Percentiles rank a stretch among this genome's conserved stretches.
Conservation (phyloP, 2,329 filamentous ascomycete species). For the Exophiala lecanii-corni region DNA sequence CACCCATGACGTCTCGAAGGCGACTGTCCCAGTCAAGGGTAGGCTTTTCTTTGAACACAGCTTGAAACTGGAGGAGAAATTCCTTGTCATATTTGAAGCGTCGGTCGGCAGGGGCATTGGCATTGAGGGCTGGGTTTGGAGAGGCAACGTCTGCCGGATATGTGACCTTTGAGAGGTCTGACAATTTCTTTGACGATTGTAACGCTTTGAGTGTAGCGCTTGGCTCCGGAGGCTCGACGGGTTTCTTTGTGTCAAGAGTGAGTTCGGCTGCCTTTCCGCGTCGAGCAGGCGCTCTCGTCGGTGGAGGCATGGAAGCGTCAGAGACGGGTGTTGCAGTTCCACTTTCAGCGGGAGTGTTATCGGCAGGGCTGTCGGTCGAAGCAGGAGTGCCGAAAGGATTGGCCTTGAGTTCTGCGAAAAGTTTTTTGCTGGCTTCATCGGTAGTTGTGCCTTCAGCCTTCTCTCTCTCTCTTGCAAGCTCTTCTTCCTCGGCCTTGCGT, state of each 20-base stretch:
- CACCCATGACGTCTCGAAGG: slow-evolving; percentile 78
- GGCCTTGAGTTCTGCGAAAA: slow-evolving; percentile 43
- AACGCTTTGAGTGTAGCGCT: slow-evolving; percentile 91
- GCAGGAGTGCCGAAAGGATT: slow-evolving; percentile 32
- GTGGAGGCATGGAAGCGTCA: slow-evolving; percentile 44
- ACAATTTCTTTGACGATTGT: slow-evolving; percentile 83
- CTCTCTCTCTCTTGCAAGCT: slow-evolving; percentile 42
- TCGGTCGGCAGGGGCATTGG: slow-evolving; percentile 61
- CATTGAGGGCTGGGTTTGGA: slow-evolving; percentile 86
- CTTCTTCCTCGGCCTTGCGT: slow-evolving; percentile 44
- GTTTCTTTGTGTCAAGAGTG: slow-evolving; percentile 81
- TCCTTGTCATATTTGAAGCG: slow-evolving; percentile 95
- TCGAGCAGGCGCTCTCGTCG: slow-evolving; percentile 57
- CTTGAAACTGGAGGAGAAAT: slow-evolving; percentile 94
- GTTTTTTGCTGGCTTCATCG: slow-evolving; percentile 34
- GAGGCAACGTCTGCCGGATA: slow-evolving; percentile 83
- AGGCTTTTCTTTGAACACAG: slow-evolving; percentile 93
- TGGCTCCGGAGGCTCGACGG: slow-evolving; percentile 84
- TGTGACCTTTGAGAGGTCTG: slow-evolving; percentile 69
- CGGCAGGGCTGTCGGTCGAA: slow-evolving; percentile 29
- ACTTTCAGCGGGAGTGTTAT: slow-evolving; percentile 39
- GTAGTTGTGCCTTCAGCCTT: slow-evolving; percentile 31
- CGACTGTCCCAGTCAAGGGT: slow-evolving; percentile 89
- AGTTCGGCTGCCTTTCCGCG: slow-evolving; percentile 76
- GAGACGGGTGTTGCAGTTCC: slow-evolving; percentile 44